These are phyloP conservation scores for Alternaria brassicicola DNA, from an alignment of 2,329 filamentous ascomycete genomes.

Conservation along the genomic window DNA sequence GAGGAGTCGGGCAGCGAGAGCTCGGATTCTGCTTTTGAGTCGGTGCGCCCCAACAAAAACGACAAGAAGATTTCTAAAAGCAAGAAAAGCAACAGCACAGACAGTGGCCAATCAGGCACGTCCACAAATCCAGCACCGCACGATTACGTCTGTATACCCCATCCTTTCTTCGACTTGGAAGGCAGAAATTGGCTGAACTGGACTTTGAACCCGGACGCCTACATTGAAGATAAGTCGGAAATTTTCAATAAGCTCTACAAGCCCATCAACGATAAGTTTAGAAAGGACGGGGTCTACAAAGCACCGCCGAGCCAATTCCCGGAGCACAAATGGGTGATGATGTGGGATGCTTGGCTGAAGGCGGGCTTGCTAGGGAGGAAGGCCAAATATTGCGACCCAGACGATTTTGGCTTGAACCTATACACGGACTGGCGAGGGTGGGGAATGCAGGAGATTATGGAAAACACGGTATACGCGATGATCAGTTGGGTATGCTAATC, in stretches of 20 bases:
- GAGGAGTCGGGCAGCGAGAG: constrained; percentile 8
- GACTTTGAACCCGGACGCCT: not conserved
- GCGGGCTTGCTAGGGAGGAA: not conserved
- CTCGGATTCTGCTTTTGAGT: constrained; percentile 10
- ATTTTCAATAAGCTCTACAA: constrained; percentile 1
- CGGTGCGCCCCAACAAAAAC: constrained; percentile 1
- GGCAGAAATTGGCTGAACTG: constrained; percentile 11
- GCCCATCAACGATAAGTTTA: constrained; percentile 13
- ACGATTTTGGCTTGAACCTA: constrained; percentile 22
- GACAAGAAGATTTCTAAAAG: not conserved
- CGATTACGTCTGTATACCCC: constrained; percentile 23
- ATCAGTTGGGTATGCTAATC: not conserved
- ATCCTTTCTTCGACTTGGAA: constrained; percentile 20
- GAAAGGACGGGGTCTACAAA: constrained; percentile 6
- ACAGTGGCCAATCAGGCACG: not conserved
- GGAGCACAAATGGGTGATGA: constrained; percentile 30
- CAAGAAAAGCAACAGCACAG: not conserved
- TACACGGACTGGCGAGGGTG: constrained; percentile 21
- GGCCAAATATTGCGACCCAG: constrained; percentile 21
- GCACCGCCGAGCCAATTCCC: constrained; percentile 8
- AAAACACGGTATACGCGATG: constrained; percentile 17
- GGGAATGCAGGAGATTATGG: constrained; percentile 20
- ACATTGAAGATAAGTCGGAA: constrained; percentile 5
- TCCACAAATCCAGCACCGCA: not conserved
- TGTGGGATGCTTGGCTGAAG: constrained; percentile 21